Evolutionary conservation across 352 stramenopile species (phyloP), one percentile per base, ranked within the genome.

Genomic region (Phytophthora foliorum): DNA sequence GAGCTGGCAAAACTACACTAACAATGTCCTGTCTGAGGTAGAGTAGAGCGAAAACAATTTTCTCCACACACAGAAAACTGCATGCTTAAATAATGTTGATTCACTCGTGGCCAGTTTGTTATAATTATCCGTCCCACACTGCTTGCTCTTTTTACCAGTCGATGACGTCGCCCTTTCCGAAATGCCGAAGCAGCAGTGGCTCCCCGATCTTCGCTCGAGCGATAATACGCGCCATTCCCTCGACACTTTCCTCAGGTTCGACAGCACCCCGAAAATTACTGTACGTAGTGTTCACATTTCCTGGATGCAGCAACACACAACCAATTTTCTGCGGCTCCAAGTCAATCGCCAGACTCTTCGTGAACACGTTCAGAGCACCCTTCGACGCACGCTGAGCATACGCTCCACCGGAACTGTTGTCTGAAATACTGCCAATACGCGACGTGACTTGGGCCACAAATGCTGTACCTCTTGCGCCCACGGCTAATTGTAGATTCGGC

Each of bases 341-440:
- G 49, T 92, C 80, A 32, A 81, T 61, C 25, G 74, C 56, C 17
- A 92, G 62, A n/a, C 63, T 77, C 67, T 74, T 83, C 24, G 68
- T 87, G 52, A 90, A 69, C 60, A 86, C 84, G 62, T 96, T 96
- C 29, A 92, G 62, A 5, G 84, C 88, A 19, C 78, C 63, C 49
- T 94, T 93, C 41, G 80, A 90, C 14, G 86, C 82, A 27, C 84
- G 77, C 68, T 94, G 90, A 9, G 77, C 84, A 39, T 91, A 92
- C 24, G 55, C 48, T 38, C 71, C 61, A 31, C 66, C 71, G 0
- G 66, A 75, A 27, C 45, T 74, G 31, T 78, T 72, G 34, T 75
- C 71, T 14, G 64, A 69, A 14, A 92, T 79, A 25, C 80, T 87
- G 24, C 86, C 86, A 54, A 90, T 67, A 6, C 61, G 57, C 14